Conservation (phyloP, 108 stramenopile species). For the Cyclotella choctawhatcheeana region DNA sequence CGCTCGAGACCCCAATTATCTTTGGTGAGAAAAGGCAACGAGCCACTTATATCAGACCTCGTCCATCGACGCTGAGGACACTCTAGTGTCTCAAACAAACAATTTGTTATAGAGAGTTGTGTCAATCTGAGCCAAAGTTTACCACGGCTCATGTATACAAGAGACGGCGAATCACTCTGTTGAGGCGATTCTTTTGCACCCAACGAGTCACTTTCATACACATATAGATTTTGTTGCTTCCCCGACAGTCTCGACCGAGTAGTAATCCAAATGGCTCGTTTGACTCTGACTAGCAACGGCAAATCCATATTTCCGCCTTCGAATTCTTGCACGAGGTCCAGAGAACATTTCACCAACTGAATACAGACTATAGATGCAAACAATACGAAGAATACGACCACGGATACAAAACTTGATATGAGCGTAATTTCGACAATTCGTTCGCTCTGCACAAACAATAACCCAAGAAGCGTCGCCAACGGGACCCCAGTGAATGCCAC, state of each 20-base stretch:
- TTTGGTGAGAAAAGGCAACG: conserved; percentile 20
- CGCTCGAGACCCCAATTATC: conserved; percentile 21
- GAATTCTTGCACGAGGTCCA: not conserved
- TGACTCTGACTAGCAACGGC: not conserved
- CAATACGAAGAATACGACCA: not conserved
- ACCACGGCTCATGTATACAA: conserved; percentile 4
- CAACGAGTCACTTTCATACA: not conserved
- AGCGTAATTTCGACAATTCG: not conserved
- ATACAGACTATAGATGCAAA: not conserved
- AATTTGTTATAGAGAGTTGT: conserved; percentile 4
- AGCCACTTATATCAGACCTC: conserved; percentile 6
- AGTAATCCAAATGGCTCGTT: not conserved
- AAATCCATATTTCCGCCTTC: not conserved
- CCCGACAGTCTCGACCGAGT: not conserved
- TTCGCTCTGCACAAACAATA: not conserved
- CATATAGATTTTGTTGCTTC: not conserved
- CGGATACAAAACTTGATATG: conserved; percentile 2
- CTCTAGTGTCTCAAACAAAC: conserved; percentile 8
- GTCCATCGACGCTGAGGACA: conserved; percentile 14
- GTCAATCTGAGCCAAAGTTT: conserved; percentile 5
- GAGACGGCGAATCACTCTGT: not conserved
- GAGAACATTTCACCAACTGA: not conserved
- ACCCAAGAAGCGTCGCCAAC: not conserved
- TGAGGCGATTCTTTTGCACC: not conserved
- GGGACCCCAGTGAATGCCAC: not conserved